These are phyloP conservation scores for Podospora pseudopauciseta DNA, from an alignment of 495 filamentous ascomycete species.

Conservation along the genomic window DNA sequence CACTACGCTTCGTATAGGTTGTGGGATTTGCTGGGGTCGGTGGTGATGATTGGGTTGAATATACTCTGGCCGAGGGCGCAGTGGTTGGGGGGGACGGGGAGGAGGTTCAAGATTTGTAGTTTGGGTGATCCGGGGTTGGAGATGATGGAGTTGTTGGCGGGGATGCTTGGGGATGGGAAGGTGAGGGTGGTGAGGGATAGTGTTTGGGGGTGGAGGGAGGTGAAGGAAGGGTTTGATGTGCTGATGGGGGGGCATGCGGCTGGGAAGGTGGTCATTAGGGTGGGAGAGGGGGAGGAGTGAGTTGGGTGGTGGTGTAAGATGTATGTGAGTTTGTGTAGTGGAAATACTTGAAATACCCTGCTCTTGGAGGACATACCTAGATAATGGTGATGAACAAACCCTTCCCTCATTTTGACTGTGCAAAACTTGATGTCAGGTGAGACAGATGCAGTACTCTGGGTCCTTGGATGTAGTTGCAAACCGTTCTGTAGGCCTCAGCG, in stretches of 20 bases:
- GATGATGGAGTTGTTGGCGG: slow-evolving; percentile 28
- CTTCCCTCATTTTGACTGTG: no score
- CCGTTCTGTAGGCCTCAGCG: no score
- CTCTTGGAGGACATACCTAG: background rate
- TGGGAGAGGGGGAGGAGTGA: slow-evolving; percentile 14
- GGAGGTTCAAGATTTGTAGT: slow-evolving; percentile 27
- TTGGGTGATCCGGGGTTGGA: slow-evolving; percentile 30
- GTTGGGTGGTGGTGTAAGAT: background rate
- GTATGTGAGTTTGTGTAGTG: background rate
- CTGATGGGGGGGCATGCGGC: slow-evolving; percentile 27
- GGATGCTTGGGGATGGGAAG: slow-evolving; percentile 30
- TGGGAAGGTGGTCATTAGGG: slow-evolving; percentile 34
- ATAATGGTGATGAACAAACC: no score
- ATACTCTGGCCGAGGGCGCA: slow-evolving; percentile 27
- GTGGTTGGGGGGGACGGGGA: slow-evolving; percentile 32
- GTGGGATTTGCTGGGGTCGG: slow-evolving; percentile 24
- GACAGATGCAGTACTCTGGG: no score
- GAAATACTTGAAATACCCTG: background rate
- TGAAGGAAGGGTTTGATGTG: slow-evolving; percentile 29
- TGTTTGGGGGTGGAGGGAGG: slow-evolving; percentile 31
- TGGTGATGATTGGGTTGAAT: slow-evolving; percentile 30
- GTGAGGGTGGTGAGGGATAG: slow-evolving; percentile 31
- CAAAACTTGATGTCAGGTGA: no score
- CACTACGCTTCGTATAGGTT: slow-evolving; percentile 22
- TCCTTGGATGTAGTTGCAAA: no score